Evolutionary conservation across 2,329 filamentous ascomycete genomes (phyloP).

Genomic region (Didymosphaeria variabile): DNA sequence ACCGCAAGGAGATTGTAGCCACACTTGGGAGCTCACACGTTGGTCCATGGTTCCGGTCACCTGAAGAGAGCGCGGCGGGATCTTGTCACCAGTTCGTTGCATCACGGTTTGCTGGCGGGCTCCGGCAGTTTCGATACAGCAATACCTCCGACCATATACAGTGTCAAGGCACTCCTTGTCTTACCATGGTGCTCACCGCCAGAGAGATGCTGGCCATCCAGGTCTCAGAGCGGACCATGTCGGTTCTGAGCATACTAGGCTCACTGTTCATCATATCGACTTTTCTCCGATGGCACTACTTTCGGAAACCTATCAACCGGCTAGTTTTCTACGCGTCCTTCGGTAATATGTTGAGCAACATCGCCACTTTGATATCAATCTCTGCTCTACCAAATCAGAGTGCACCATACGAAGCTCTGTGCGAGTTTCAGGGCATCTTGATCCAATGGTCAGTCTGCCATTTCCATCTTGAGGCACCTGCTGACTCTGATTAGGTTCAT

Average conservation of each 20-base stretch:
- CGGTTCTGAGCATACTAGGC: slow-evolving; percentile 74
- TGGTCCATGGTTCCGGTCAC: slow-evolving; percentile 1
- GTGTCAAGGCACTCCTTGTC: neutral
- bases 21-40: neutral
- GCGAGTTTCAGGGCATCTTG: slow-evolving; percentile 79
- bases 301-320: slow-evolving; percentile 87
- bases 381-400: slow-evolving; percentile 59
- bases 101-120: neutral
- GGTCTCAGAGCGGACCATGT: slow-evolving; percentile 72
- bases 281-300: slow-evolving; percentile 72
- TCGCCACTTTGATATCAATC: slow-evolving; percentile 77
- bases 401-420: slow-evolving; percentile 63
- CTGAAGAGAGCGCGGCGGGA: neutral
- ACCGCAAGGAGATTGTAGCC: neutral
- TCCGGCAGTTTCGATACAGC: neutral
- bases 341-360: slow-evolving; percentile 80
- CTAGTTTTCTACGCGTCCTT: slow-evolving; percentile 85
- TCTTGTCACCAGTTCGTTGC: neutral
- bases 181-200: slow-evolving; percentile 19
- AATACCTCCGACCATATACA: neutral
- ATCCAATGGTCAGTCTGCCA: slow-evolving; percentile 76
- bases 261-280: slow-evolving; percentile 76
- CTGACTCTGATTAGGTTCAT: slow-evolving; percentile 68
- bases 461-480: slow-evolving; percentile 22
- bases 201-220: slow-evolving; percentile 58